These are phyloP conservation scores for Yarrowia osloensis DNA, from an alignment of 805 yeast genomes.

Conservation along the genomic window DNA sequence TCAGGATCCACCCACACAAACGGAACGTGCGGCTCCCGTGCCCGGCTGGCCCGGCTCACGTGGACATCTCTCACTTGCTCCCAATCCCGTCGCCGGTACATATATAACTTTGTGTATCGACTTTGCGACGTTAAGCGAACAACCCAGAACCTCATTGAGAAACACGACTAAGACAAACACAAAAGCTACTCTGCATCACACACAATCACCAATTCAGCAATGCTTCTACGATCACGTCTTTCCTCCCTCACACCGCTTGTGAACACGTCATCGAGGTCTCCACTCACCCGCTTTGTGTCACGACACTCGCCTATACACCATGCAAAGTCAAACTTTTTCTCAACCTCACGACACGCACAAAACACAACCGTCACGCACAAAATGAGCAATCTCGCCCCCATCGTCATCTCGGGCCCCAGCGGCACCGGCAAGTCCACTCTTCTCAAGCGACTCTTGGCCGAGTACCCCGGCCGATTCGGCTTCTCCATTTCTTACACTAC, in stretches of 20 bases:
- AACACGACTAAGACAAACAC: no score
- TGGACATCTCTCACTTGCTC: neutral
- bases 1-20: no score
- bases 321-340: neutral
- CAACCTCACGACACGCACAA: neutral
- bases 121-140: no score
- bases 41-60: no score
- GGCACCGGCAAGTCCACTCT: slow-evolving; percentile 94
- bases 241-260: neutral
- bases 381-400: slow-evolving; percentile 59
- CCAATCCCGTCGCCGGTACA: neutral
- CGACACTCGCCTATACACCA: neutral
- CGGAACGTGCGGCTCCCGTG: no score
- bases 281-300: no score
- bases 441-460: slow-evolving; percentile 83
- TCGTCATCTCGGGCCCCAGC: slow-evolving; percentile 96
- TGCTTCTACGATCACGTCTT: neutral
- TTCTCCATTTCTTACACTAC: slow-evolving; percentile 95
- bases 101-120: no score
- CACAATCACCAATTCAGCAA: no score
- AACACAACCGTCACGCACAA: neutral
- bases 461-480: slow-evolving; percentile 86
- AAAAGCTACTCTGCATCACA: no score
- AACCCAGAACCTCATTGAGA: no score
- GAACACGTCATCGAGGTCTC: neutral